Conservation (phyloP, 2,329 filamentous ascomycete genomes). For the Cryphonectria naterciae region DNA sequence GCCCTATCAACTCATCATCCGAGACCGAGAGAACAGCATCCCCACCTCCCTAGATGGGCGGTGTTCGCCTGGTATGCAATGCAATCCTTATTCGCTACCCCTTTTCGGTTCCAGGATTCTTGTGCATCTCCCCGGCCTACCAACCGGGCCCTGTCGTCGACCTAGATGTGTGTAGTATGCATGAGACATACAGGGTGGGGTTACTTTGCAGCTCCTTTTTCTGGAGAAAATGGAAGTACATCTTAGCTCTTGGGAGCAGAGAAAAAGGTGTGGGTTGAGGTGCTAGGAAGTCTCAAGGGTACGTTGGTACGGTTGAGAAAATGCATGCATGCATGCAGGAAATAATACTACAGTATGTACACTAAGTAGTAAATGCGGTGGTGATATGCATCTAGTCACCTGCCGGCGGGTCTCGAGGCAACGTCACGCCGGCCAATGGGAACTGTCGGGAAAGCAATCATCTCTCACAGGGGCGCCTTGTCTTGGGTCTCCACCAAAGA, state of each 20-base stretch:
- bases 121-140: not conserved
- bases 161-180: not conserved
- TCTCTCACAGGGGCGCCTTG: not conserved
- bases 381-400: not conserved
- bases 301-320: not conserved
- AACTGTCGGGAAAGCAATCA: not conserved
- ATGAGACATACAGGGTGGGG: not conserved
- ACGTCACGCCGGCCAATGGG: not conserved
- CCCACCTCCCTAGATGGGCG: not conserved
- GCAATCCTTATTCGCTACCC: not conserved
- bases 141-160: not conserved
- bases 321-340: not conserved
- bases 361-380: not conserved
- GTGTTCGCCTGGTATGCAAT: not conserved
- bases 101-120: not conserved
- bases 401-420: not conserved
- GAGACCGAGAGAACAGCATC: not conserved
- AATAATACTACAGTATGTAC: too few species aligned
- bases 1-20: conserved; percentile 11
- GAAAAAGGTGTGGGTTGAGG: too few species aligned
- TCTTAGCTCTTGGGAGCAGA: not conserved
- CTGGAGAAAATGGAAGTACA: not conserved
- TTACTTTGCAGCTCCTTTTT: not conserved
- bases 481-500: not conserved
- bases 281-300: not conserved